Evolutionary conservation across 768 basidiomycete genomes (phyloP), one percentile per base, ranked within the genome.

Genomic region (Boletus sp.): DNA sequence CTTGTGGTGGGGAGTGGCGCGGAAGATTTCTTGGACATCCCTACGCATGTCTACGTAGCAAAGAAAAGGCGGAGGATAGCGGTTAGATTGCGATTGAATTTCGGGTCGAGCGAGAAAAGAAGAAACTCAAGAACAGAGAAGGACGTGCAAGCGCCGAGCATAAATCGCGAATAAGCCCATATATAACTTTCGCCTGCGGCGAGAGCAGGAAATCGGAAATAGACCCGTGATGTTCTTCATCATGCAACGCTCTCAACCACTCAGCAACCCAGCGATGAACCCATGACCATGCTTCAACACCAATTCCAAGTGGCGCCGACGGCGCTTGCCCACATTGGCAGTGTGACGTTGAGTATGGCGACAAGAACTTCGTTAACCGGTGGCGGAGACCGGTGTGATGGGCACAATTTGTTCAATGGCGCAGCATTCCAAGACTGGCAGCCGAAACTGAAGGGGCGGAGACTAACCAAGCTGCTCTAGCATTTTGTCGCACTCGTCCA

Each of bases 401-500:
- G 70, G 75, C 77, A 72, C 76, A 76, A 79, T 75, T 77, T 55
- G 62, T 58, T 67, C 77, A 81, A 79, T 66, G 75, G 72, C 67
- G 76, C 77, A 73, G 53, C 34, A 68, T 53, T 37, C 66, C 61
- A 68, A 64, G 66, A 64, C 49, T 72, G 69, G 76, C 75, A 77
- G 82, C 82, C 82, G 79, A 87, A 87, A 84, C 79, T 82, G 86
- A 80, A 86, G 56, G 63, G 66, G 62, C 67, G 64, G 61, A 64
- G 83, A 99, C 97, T 98, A 92, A 99, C 97, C 97, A 79, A 99
- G 94, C 85, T 94, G 90, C 83, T 99, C 97, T 72, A 99, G 89
- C 93, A 99, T 98, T 85, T 99, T 99, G 83, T 99, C 97, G 83
- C 97, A 99, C 79, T 99, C 97, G 83, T 99, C 97, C 73, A 99